Evolutionary conservation across 1,284 basidiomycete genomes (phyloP).

Genomic region (Trametes pubescens): DNA sequence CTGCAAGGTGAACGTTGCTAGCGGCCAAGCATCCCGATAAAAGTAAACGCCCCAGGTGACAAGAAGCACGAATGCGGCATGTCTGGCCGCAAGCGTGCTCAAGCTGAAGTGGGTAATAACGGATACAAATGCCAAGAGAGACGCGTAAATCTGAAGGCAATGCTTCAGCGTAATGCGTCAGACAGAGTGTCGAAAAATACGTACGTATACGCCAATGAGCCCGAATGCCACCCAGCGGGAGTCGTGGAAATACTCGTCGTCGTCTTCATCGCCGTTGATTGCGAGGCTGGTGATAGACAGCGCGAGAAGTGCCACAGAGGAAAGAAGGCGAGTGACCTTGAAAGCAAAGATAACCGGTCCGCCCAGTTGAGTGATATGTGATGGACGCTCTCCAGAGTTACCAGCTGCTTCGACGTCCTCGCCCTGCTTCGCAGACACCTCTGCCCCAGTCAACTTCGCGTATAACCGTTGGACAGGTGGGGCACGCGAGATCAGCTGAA

Average conservation of each 20-base stretch:
- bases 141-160: constrained; percentile 44
- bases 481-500: constrained; percentile 26
- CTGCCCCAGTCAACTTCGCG: constrained; percentile 19
- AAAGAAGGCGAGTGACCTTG: constrained; percentile 39
- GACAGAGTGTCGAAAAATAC: constrained; percentile 27
- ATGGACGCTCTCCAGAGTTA: constrained; percentile 3
- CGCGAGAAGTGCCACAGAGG: constrained; percentile 37
- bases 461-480: constrained; percentile 14
- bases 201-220: constrained; percentile 47
- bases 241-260: constrained; percentile 16
- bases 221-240: constrained; percentile 40
- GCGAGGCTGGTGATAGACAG: constrained; percentile 36
- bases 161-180: constrained; percentile 39
- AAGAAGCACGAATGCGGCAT: constrained; percentile 32
- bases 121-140: constrained; percentile 34
- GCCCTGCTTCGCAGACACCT: background rate
- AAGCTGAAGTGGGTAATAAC: constrained; percentile 22
- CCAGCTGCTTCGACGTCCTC: constrained; percentile 26
- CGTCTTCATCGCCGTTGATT: constrained; percentile 1
- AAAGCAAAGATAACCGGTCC: constrained; percentile 41
- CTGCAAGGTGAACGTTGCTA: constrained; percentile 56
- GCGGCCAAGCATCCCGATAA: constrained; percentile 73
- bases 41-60: constrained; percentile 46
- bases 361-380: constrained; percentile 36
- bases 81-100: constrained; percentile 25